Evolutionary conservation across 306 rosid species (phyloP), one percentile per base, ranked within the genome.

Genomic region (Quercus parvula): DNA sequence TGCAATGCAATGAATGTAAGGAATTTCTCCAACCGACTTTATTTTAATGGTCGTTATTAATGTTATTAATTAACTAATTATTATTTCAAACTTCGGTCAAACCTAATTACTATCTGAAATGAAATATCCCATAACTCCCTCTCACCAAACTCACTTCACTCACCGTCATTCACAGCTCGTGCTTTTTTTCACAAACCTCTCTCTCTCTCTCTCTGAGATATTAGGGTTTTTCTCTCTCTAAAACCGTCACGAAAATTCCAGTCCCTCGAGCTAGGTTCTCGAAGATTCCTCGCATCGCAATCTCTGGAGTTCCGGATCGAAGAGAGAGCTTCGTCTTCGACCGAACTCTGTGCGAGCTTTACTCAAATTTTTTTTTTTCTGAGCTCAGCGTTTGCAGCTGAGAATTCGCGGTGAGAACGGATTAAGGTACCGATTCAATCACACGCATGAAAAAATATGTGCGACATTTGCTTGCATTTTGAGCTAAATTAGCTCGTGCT

Each of bases 221-320:
- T 51, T 82, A 72, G 71, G 79, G 68, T 77, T 80, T 66, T 22
- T 81, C 75, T 73, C 81, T 68, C 63, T 33, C 62, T 28, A 25
- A 52, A 74, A 54, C 52, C 52, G 10, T 63, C 77, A 57, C 27
- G 41, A n/a, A 41, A 77, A 69, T 33, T 82, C 77, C 30, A 67
- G 10, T 33, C 0, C 61, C 74, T 84, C 56, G 30, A 24, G 61
- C 71, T 82, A 75, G 85, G 87, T 77, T 79, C 85, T 78, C 64
- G 56, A 59, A 71, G 56, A 38, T 38, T 38, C 56, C 74, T 61
- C 81, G 72, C 56, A 24, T 22, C 77, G 77, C 80, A 18, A 3
- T 58, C 82, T 41, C 63, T 14, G 9, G 41, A 55, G 19, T 69
- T 75, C 28, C 63, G 49, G 64, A 66, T 68, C 52, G 17, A 35